phyloP scores from a whole-genome alignment of 768 basidiomycete species.

The Tricholoma hemisulphureum region DNA sequence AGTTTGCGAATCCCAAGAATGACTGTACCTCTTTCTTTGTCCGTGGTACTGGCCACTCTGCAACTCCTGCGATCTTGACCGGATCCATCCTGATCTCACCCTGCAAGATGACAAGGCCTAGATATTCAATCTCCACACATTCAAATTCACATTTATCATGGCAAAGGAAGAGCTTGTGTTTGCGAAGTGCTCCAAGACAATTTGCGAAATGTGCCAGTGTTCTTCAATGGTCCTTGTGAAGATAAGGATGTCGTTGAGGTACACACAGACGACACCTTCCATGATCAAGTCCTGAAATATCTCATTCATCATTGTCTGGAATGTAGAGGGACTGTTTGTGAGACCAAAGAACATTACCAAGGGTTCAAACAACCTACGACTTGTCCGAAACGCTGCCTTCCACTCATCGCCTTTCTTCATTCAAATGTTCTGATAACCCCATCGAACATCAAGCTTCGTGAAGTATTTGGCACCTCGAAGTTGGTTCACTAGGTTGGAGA shows the following conservation, averaged over 20 bases:
- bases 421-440: constrained; percentile 1
- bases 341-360: constrained; percentile 33
- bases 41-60: neutral
- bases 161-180: neutral
- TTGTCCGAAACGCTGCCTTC: constrained; percentile 39
- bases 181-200: too few species aligned
- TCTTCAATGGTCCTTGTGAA: neutral
- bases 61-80: neutral
- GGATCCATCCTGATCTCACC: neutral
- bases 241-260: neutral
- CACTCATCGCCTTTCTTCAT: constrained; percentile 32
- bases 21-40: neutral
- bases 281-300: neutral
- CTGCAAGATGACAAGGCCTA: neutral
- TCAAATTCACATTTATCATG: neutral
- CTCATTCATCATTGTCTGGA: constrained; percentile 1
- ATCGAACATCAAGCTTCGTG: constrained; percentile 32
- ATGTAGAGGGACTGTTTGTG: neutral
- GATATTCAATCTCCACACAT: neutral
- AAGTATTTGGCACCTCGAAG: constrained; percentile 23
- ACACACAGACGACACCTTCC: neutral
- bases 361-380: constrained; percentile 31
- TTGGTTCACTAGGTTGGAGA: neutral
- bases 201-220: too few species aligned
- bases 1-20: neutral